phyloP scores from a whole-genome alignment of 768 basidiomycete genomes.

The Piloderma croceum region DNA sequence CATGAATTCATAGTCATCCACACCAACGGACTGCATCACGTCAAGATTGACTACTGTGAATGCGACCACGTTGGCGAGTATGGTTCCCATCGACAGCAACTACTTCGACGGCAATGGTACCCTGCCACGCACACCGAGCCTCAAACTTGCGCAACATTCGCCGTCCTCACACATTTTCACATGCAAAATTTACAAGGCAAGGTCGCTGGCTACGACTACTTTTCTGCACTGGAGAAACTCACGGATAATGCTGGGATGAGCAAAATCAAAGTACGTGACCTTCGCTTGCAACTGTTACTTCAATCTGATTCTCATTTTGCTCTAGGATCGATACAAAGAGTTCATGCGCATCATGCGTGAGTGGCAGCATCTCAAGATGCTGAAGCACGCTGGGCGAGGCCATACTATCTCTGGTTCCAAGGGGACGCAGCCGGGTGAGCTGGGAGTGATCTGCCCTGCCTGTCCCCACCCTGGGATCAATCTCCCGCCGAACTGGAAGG shows the following conservation, averaged over 20 bases:
- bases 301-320: not conserved
- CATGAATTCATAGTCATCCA: conserved; percentile 29
- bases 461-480: conserved; percentile 31
- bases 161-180: conserved; percentile 21
- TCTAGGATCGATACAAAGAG: conserved; percentile 24
- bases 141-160: conserved; percentile 22
- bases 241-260: conserved; percentile 23
- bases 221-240: conserved; percentile 16
- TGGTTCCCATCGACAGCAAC: conserved; percentile 9
- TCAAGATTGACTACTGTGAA: conserved; percentile 27
- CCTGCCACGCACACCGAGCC: conserved; percentile 28
- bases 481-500: conserved; percentile 21
- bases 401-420: conserved; percentile 1
- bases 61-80: conserved; percentile 23
- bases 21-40: conserved; percentile 24
- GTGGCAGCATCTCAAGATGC: conserved; percentile 4
- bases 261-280: conserved; percentile 16
- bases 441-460: conserved; percentile 27
- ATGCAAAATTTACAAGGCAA: conserved; percentile 25
- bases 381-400: conserved; percentile 10
- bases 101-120: conserved; percentile 17
- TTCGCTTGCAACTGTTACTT: conserved; percentile 1
- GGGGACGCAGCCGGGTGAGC: conserved; percentile 16
- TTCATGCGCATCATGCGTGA: conserved; percentile 16
- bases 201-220: conserved; percentile 24